Percentiles rank a stretch among this genome's conserved stretches.
phyloP scores from a whole-genome alignment of 2,329 filamentous ascomycete genomes.

The Fusarium austroafricanum region DNA sequence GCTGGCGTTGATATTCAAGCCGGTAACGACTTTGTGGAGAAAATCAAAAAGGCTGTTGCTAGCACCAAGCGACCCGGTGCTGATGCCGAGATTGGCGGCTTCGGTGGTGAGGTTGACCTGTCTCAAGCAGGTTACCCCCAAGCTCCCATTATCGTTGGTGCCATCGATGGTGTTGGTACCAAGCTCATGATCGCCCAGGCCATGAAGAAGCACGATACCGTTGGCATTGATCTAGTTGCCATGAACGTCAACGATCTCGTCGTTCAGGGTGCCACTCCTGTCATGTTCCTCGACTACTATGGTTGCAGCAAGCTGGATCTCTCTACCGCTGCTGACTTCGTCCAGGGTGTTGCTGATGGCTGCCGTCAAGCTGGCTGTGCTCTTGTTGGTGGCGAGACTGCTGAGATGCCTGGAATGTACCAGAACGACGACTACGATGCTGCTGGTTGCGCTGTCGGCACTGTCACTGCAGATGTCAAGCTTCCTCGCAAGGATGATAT shows the following conservation, averaged over 20 bases:
- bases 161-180: slow-evolving; percentile 95
- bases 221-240: slow-evolving; percentile 95
- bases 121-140: slow-evolving; percentile 77
- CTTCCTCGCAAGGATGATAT: slow-evolving; percentile 83
- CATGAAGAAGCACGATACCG: slow-evolving; percentile 90
- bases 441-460: slow-evolving; percentile 88
- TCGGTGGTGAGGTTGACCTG: slow-evolving; percentile 77
- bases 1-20: slow-evolving; percentile 95
- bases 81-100: slow-evolving; percentile 93
- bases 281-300: slow-evolving; percentile 99
- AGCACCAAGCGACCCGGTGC: slow-evolving; percentile 87
- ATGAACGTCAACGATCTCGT: slow-evolving; percentile 99
- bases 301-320: slow-evolving; percentile 90
- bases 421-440: slow-evolving; percentile 90
- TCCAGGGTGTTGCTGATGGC: slow-evolving; percentile 88
- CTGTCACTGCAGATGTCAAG: slow-evolving; percentile 75
- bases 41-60: slow-evolving; percentile 90
- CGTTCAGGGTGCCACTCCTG: slow-evolving; percentile 92
- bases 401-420: slow-evolving; percentile 98
- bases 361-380: slow-evolving; percentile 88
- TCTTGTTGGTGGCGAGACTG: slow-evolving; percentile 95
- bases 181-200: slow-evolving; percentile 96
- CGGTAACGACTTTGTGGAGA: slow-evolving; percentile 90
- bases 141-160: slow-evolving; percentile 87
- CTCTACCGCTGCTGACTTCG: slow-evolving; percentile 82